A percentile compares a stretch with the other conserved stretches of the same genome.
These are phyloP conservation scores for Papiliotrema laurentii DNA, from an alignment of 1,284 basidiomycete species.

Conservation along the genomic window DNA sequence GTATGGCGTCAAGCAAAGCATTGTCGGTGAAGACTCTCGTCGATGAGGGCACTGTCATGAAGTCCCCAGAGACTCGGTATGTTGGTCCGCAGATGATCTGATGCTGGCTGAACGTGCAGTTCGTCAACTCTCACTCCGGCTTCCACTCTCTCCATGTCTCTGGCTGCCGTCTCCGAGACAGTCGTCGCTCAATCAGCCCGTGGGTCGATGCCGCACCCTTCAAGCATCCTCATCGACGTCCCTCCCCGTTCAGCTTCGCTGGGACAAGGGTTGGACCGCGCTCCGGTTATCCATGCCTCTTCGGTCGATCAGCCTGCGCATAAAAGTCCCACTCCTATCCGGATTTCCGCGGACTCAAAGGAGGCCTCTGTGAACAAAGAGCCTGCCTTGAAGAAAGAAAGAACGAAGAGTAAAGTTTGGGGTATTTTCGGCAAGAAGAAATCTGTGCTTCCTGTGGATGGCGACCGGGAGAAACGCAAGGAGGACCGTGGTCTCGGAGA, in stretches of 20 bases:
- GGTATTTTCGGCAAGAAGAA: conserved; percentile 28
- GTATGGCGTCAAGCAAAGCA: conserved; percentile 22
- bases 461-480: conserved; percentile 22
- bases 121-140: background rate
- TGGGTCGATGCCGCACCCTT: conserved; percentile 3
- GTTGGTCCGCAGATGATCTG: background rate
- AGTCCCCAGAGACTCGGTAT: background rate
- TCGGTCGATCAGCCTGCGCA: too few species aligned
- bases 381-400: conserved; percentile 28
- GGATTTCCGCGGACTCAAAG: background rate
- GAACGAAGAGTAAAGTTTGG: conserved; percentile 39
- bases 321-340: conserved; percentile 6
- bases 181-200: background rate
- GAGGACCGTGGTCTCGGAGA: too few species aligned
- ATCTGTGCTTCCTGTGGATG: too few species aligned
- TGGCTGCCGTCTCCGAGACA: background rate
- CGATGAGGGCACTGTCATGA: conserved; percentile 18
- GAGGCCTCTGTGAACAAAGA: conserved; percentile 5
- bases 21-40: conserved; percentile 20
- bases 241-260: conserved; percentile 18
- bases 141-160: background rate
- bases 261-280: conserved; percentile 7
- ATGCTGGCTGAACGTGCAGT: background rate
- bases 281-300: too few species aligned
- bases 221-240: conserved; percentile 3